Evolutionary conservation across 805 yeast genomes (phyloP).

Genomic region (Peterozyma xylosa): DNA sequence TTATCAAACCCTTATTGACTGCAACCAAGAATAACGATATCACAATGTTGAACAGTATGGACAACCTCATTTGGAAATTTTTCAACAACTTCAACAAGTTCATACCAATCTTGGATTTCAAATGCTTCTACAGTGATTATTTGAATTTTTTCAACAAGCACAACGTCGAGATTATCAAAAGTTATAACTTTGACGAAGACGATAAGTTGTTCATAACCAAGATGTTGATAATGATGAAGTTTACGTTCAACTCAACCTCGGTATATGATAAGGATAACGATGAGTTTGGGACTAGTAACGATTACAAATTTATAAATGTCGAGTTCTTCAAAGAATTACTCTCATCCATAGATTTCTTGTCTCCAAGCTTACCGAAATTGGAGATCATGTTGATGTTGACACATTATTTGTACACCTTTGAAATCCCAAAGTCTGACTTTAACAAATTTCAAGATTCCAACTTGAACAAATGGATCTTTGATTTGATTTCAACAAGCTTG

Average conservation of each 20-base stretch:
- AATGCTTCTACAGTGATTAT: slow-evolving; percentile 43
- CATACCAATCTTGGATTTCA: slow-evolving; percentile 48
- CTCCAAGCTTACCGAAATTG: slow-evolving; percentile 37
- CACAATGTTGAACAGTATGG: slow-evolving; percentile 17
- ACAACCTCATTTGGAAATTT: slow-evolving; percentile 38
- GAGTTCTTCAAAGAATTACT: slow-evolving; percentile 34
- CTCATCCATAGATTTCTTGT: slow-evolving; percentile 40
- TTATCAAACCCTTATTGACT: slow-evolving; percentile 7
- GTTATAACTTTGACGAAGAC: slow-evolving; percentile 32
- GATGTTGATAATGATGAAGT: slow-evolving; percentile 46
- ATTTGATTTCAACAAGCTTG: slow-evolving; percentile 27
- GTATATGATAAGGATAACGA: slow-evolving; percentile 24
- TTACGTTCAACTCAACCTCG: slow-evolving; percentile 31
- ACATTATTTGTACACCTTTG: slow-evolving; percentile 36
- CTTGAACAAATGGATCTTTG: slow-evolving; percentile 38
- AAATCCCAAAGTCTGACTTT: slow-evolving; percentile 16
- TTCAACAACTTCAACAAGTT: slow-evolving; percentile 46
- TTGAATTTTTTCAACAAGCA: slow-evolving; percentile 37
- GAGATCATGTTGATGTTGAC: slow-evolving; percentile 43
- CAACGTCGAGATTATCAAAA: slow-evolving; percentile 19
- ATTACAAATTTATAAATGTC: slow-evolving; percentile 24
- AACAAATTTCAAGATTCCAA: slow-evolving; percentile 27
- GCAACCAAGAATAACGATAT: slow-evolving; percentile 6
- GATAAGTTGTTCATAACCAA: slow-evolving; percentile 35
- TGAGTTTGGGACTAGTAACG: slow-evolving; percentile 8